These are phyloP conservation scores for Kalmanozyma brasiliensis DNA, from an alignment of 1,284 basidiomycete genomes.

Conservation along the genomic window DNA sequence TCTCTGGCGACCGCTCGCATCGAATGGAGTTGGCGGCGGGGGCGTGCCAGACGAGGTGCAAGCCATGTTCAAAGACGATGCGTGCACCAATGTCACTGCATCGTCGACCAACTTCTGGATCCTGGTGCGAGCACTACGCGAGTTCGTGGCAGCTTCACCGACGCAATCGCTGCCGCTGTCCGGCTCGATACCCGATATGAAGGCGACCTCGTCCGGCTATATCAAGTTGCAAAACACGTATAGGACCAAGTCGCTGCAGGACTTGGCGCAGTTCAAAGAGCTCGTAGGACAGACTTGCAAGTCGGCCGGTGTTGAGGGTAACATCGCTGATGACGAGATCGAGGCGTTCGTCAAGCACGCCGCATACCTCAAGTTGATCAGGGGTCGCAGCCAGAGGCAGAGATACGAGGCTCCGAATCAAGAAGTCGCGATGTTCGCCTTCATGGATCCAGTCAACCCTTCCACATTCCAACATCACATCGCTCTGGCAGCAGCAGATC, in stretches of 20 bases:
- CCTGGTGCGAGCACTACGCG: slow-evolving; percentile 80
- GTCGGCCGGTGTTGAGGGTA: slow-evolving; percentile 37
- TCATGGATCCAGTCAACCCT: slow-evolving; percentile 61
- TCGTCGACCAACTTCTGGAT: slow-evolving; percentile 81
- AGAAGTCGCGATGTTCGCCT: slow-evolving; percentile 50
- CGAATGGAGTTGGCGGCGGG: slow-evolving; percentile 36
- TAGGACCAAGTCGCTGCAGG: slow-evolving; percentile 77
- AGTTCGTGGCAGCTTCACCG: slow-evolving; percentile 70
- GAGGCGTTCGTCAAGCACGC: slow-evolving; percentile 91
- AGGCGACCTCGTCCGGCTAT: slow-evolving; percentile 85
- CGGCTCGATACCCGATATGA: slow-evolving; percentile 91
- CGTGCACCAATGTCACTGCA: slow-evolving; percentile 69
- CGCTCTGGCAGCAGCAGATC: slow-evolving; percentile 70
- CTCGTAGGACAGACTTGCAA: slow-evolving; percentile 61
- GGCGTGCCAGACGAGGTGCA: slow-evolving; percentile 53
- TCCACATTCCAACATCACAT: slow-evolving; percentile 60
- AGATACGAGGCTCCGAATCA: slow-evolving; percentile 66
- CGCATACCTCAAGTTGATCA: slow-evolving; percentile 80
- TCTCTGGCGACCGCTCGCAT: slow-evolving; percentile 61
- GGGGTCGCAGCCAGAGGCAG: slow-evolving; percentile 74
- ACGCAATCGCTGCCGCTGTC: slow-evolving; percentile 72
- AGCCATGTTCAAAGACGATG: slow-evolving; percentile 73
- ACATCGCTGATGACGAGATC: slow-evolving; percentile 72
- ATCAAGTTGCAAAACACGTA: slow-evolving; percentile 82
- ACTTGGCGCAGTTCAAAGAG: slow-evolving; percentile 73